Evolutionary conservation across 23 red algal species (phyloP).

Genomic region (Gracilaria domingensis): DNA sequence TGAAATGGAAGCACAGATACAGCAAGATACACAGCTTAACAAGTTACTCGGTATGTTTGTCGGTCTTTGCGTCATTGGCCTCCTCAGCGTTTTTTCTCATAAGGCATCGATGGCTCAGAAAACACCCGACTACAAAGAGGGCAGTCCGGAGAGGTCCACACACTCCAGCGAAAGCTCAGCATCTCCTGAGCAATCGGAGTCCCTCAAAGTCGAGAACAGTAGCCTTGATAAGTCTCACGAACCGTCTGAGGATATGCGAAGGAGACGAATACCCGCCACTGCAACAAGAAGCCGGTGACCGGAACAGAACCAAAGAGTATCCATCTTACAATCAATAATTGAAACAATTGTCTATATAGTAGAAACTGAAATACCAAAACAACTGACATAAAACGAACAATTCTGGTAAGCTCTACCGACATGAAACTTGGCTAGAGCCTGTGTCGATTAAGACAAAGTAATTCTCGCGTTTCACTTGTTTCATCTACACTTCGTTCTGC

Average conservation of each 20-base stretch:
- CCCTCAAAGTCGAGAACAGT: neutral
- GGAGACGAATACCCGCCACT: neutral
- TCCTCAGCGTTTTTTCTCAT: conserved; percentile 19
- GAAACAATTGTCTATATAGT: neutral
- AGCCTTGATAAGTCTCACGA: neutral
- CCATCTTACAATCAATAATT: neutral
- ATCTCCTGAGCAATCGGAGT: neutral
- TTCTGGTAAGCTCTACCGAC: neutral
- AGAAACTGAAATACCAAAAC: conserved; percentile 13
- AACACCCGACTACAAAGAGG: neutral
- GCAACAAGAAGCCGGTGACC: neutral
- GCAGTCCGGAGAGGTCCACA: neutral
- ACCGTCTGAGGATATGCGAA: neutral
- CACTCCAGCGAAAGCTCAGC: neutral
- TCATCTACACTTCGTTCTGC: too few relatives aligned
- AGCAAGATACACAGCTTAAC: conserved; percentile 16
- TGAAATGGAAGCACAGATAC: conserved; percentile 55
- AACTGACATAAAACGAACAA: neutral
- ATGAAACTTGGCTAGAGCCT: neutral
- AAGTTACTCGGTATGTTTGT: conserved; percentile 21
- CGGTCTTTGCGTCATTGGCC: conserved; percentile 19
- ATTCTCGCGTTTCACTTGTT: too few relatives aligned
- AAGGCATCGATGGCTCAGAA: neutral
- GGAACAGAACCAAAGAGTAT: neutral
- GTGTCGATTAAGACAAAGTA: neutral